Conservation (phyloP, 2,329 filamentous ascomycete species). For the Penicillium sp. region DNA sequence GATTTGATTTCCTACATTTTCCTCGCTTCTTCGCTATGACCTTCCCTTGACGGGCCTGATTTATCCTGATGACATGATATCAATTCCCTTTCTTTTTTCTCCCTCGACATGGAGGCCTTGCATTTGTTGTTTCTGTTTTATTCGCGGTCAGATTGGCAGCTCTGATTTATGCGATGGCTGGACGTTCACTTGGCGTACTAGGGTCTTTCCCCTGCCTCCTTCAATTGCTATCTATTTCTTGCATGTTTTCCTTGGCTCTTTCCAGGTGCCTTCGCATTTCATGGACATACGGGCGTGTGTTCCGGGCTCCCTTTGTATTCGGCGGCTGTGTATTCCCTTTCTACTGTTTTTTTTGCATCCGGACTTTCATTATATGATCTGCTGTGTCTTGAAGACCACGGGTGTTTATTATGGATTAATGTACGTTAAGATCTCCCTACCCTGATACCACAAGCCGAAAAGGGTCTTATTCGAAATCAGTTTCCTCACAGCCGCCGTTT, state of each 20-base stretch:
- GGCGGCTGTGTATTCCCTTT: slow-evolving; percentile 32
- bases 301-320: slow-evolving; percentile 29
- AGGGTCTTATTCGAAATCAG: slow-evolving; percentile 47
- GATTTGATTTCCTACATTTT: slow-evolving; percentile 24
- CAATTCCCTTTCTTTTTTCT: slow-evolving; percentile 26
- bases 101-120: slow-evolving; percentile 28
- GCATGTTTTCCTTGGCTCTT: slow-evolving; percentile 25
- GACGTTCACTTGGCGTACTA: slow-evolving; percentile 40
- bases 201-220: slow-evolving; percentile 24
- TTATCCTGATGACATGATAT: slow-evolving; percentile 36
- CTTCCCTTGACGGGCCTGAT: slow-evolving; percentile 23
- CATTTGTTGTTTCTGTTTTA: slow-evolving; percentile 4
- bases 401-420: slow-evolving; percentile 44
- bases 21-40: slow-evolving; percentile 17
- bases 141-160: slow-evolving; percentile 32
- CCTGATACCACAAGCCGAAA: slow-evolving; percentile 43
- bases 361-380: slow-evolving; percentile 37
- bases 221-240: slow-evolving; percentile 20
- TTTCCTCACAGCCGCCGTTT: slow-evolving; percentile 47
- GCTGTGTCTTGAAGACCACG: slow-evolving; percentile 36
- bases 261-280: slow-evolving; percentile 37
- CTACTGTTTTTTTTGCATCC: slow-evolving; percentile 35
- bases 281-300: slow-evolving; percentile 37
- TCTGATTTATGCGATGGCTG: slow-evolving; percentile 32
- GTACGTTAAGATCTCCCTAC: slow-evolving; percentile 53